Evolutionary conservation across 2,329 filamentous ascomycete genomes (phyloP).

Genomic region (Paecilomyces fulvus): DNA sequence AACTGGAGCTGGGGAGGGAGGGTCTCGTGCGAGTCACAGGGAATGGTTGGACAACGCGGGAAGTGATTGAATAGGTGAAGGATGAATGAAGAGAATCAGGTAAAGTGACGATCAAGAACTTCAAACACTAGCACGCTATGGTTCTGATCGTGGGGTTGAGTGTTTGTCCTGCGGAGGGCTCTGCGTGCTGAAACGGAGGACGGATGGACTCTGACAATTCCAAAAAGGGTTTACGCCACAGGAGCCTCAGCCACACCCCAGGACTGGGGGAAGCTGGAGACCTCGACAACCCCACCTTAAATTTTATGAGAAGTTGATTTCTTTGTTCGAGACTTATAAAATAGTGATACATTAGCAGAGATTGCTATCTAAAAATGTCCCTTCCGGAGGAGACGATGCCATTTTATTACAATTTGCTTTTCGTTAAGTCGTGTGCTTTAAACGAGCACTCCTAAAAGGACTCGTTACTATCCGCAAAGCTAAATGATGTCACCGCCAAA

Average conservation of each 20-base stretch:
- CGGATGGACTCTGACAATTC: not conserved
- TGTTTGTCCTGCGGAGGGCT: slow-evolving; percentile 9
- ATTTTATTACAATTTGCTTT: not conserved
- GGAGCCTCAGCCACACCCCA: slow-evolving; percentile 2
- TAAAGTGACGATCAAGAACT: slow-evolving; percentile 10
- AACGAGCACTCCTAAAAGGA: not conserved
- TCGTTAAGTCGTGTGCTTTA: not conserved
- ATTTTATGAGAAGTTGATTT: not conserved
- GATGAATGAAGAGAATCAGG: not conserved
- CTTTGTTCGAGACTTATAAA: not conserved
- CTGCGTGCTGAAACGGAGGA: not conserved
- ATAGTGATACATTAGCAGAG: not conserved
- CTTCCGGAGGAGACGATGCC: not conserved
- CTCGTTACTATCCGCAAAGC: slow-evolving; percentile 6
- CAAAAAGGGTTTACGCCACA: not conserved
- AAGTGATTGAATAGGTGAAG: slow-evolving; percentile 8
- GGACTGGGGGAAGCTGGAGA: not conserved
- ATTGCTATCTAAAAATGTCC: not conserved
- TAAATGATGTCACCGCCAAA: slow-evolving; percentile 40
- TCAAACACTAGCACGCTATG: slow-evolving; percentile 7
- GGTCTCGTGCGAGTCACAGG: slow-evolving; percentile 27
- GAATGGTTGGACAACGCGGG: slow-evolving; percentile 5
- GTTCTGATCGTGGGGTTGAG: slow-evolving; percentile 8
- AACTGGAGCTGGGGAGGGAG: slow-evolving; percentile 17
- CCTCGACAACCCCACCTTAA: not conserved